Percentiles rank a stretch among this genome's conserved stretches.
Evolutionary conservation across 352 stramenopile species (phyloP).

Genomic region (Halophytophthora polymorphica): DNA sequence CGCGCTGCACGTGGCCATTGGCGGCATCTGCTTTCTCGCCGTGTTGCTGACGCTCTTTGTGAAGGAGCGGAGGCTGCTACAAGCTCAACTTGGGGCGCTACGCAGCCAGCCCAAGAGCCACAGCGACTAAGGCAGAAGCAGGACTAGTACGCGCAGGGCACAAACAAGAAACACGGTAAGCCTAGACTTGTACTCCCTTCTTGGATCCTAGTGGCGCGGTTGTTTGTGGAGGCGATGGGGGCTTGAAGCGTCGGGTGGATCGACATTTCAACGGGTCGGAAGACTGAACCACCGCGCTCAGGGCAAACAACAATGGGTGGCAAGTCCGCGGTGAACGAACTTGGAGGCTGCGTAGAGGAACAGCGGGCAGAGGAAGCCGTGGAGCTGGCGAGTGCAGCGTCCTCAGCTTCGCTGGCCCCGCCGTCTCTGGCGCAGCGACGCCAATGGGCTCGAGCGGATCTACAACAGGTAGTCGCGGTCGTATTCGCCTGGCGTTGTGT

Average conservation of each 20-base stretch:
- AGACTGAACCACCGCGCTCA: too few relatives aligned
- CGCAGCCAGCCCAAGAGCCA: conserved; percentile 20
- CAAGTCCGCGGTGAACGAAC: too few relatives aligned
- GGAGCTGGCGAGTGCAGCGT: conserved; percentile 2
- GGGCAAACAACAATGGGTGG: background rate
- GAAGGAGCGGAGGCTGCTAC: conserved; percentile 46
- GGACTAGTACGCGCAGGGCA: conserved; percentile 1
- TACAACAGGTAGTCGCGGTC: conserved; percentile 16
- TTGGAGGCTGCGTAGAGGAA: background rate
- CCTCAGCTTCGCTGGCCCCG: background rate
- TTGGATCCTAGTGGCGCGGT: too few relatives aligned
- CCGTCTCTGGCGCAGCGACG: conserved; percentile 11
- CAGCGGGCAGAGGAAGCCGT: conserved; percentile 1
- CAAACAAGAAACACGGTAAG: background rate
- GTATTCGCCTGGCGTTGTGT: background rate
- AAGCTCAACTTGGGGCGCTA: conserved; percentile 27
- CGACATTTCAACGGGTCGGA: too few relatives aligned
- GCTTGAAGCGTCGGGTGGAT: conserved; percentile 5
- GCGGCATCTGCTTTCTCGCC: conserved; percentile 38
- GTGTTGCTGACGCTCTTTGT: conserved; percentile 39
- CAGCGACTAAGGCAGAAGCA: conserved; percentile 15
- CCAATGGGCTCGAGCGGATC: conserved; percentile 15
- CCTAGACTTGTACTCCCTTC: too few relatives aligned
- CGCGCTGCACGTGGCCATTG: conserved; percentile 42
- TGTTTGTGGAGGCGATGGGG: conserved; percentile 1